Percentiles rank a stretch among this genome's conserved stretches.
These are phyloP conservation scores for Globisporangium nunn DNA, from an alignment of 352 stramenopile species.

Conservation along the genomic window DNA sequence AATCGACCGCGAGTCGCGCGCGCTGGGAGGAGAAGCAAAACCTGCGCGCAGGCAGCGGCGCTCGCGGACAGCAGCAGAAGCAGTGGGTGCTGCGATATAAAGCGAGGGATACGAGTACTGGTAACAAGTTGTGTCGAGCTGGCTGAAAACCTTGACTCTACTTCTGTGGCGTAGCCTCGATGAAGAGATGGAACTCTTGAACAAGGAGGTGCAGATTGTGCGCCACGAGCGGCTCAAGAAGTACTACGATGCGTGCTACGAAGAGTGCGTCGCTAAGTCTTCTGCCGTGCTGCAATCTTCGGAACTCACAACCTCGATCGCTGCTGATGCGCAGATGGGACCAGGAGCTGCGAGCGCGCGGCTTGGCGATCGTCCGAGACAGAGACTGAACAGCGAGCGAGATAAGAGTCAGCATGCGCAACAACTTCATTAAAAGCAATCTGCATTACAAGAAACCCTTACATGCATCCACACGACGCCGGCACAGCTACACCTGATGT, in stretches of 20 bases:
- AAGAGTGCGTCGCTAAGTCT: conserved; percentile 27
- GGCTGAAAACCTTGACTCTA: too few relatives aligned
- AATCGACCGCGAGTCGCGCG: conserved; percentile 41
- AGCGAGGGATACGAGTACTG: too few relatives aligned
- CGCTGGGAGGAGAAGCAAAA: conserved; percentile 78
- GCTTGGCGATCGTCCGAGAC: conserved; percentile 59
- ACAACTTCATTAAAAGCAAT: background rate
- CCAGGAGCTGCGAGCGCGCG: conserved; percentile 54
- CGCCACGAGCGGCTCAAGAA: conserved; percentile 55
- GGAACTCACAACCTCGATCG: background rate
- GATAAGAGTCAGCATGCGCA: too few relatives aligned
- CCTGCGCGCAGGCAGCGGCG: conserved; percentile 37
- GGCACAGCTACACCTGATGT: background rate
- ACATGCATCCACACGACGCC: background rate
- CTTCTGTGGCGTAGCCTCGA: conserved; percentile 22
- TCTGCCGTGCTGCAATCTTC: background rate
- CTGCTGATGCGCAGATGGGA: conserved; percentile 38
- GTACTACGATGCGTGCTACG: conserved; percentile 75
- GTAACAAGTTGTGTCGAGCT: too few relatives aligned
- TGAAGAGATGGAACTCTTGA: conserved; percentile 72
- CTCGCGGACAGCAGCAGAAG: conserved; percentile 43
- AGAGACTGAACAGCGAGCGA: conserved; percentile 33
- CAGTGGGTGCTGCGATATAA: conserved; percentile 20
- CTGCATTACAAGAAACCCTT: background rate
- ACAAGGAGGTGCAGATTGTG: conserved; percentile 63